These are phyloP conservation scores for Claviceps sp. DNA, from an alignment of 2,329 filamentous ascomycete species.

Conservation along the genomic window DNA sequence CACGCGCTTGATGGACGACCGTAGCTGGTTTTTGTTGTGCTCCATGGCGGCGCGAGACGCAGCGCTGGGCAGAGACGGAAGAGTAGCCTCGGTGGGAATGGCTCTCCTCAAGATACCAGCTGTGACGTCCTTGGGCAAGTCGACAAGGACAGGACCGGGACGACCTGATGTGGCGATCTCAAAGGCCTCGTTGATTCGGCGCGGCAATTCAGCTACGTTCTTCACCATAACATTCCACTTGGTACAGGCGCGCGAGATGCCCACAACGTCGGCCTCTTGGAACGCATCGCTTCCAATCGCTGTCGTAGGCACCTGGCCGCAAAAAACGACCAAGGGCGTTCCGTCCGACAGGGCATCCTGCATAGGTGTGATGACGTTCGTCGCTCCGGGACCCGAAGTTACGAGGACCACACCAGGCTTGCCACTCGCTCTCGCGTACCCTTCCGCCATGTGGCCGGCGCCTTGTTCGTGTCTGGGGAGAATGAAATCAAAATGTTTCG, in stretches of 20 bases:
- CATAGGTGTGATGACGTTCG: conserved; percentile 92
- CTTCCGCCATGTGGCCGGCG: conserved; percentile 96
- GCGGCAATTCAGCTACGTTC: conserved; percentile 81
- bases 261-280: conserved; percentile 89
- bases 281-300: conserved; percentile 93
- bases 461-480: conserved; percentile 94
- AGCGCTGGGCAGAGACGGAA: conserved; percentile 73
- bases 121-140: conserved; percentile 93
- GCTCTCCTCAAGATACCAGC: conserved; percentile 69
- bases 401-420: conserved; percentile 93
- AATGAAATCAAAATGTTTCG: conserved; percentile 89
- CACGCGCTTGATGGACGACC: conserved; percentile 60
- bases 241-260: conserved; percentile 87
- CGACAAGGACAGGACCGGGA: conserved; percentile 87
- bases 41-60: conserved; percentile 73
- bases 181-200: conserved; percentile 93
- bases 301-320: conserved; percentile 78
- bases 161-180: conserved; percentile 93
- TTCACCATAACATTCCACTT: conserved; percentile 99
- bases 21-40: conserved; percentile 56
- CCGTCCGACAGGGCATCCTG: conserved; percentile 93
- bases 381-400: conserved; percentile 90
- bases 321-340: conserved; percentile 91
- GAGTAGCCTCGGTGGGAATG: conserved; percentile 61
- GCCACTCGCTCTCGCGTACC: conserved; percentile 85